phyloP scores from a whole-genome alignment of 805 yeast genomes.

The Diddensiella santjacobensis region DNA sequence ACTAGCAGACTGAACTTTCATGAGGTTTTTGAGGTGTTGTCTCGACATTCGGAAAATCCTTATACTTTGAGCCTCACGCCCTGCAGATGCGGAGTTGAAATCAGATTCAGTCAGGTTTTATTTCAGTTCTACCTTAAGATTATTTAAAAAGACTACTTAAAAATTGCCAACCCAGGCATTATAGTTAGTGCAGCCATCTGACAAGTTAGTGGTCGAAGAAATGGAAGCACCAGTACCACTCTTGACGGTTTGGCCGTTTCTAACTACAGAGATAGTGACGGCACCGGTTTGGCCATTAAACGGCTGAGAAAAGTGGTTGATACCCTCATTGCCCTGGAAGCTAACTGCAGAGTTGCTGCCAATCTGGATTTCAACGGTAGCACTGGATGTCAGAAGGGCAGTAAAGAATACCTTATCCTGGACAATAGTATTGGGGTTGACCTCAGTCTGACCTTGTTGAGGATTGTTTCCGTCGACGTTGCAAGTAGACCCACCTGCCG shows the following conservation, averaged over 20 bases:
- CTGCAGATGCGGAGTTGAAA: too few species aligned
- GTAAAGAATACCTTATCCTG: conserved; percentile 6
- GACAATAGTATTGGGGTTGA: conserved; percentile 6
- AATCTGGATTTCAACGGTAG: conserved; percentile 2
- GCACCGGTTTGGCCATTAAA: conserved; percentile 8
- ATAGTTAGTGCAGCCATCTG: conserved; percentile 7
- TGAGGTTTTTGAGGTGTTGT: too few species aligned
- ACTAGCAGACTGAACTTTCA: too few species aligned
- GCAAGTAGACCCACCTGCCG: conserved; percentile 8
- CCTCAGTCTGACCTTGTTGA: conserved; percentile 8
- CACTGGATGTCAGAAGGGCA: not conserved
- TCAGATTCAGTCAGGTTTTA: too few species aligned
- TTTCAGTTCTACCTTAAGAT: too few species aligned
- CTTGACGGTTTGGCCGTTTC: conserved; percentile 5
- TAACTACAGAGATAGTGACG: conserved; percentile 2
- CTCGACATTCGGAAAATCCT: too few species aligned
- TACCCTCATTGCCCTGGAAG: conserved; percentile 1
- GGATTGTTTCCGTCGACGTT: conserved; percentile 7
- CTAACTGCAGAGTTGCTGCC: not conserved
- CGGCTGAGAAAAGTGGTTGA: conserved; percentile 9
- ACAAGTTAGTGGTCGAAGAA: conserved; percentile 1
- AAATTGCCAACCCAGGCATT: conserved; percentile 8
- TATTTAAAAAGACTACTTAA: too few species aligned
- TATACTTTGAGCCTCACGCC: too few species aligned
- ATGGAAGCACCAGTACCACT: conserved; percentile 7